Conservation (phyloP, 169 alveolate genomes). For the Plasmodium sp. region DNA sequence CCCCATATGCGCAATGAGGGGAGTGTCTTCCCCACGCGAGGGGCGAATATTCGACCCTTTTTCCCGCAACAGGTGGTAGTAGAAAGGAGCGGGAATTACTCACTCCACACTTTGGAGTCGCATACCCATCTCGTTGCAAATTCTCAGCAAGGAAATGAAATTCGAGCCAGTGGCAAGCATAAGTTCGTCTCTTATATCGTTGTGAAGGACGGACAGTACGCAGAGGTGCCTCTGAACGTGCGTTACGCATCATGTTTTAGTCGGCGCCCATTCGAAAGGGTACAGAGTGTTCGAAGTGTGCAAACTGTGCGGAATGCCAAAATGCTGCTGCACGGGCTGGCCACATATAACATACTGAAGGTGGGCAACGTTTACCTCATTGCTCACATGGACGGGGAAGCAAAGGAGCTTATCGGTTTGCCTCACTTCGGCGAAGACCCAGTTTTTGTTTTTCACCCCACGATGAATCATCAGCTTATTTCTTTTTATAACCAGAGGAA, state of each 20-base stretch:
- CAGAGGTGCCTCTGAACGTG: neutral
- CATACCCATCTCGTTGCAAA: neutral
- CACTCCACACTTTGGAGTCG: neutral
- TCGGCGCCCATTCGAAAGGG: neutral
- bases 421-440: neutral
- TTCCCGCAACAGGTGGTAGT: neutral
- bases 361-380: constrained; percentile 18
- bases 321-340: neutral
- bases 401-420: neutral
- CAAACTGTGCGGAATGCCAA: neutral
- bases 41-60: neutral
- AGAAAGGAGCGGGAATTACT: neutral
- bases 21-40: neutral
- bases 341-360: neutral
- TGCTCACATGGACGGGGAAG: neutral
- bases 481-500: neutral
- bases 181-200: neutral
- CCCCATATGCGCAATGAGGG: neutral
- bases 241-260: neutral
- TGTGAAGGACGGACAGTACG: neutral
- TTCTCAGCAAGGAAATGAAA: neutral
- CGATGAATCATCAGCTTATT: neutral
- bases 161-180: neutral
- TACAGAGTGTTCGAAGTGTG: no score
- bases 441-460: neutral